A percentile compares a stretch with the other conserved stretches of the same genome.
phyloP scores from a whole-genome alignment of 208 protist species.

The Wallacemonas collosoma region DNA sequence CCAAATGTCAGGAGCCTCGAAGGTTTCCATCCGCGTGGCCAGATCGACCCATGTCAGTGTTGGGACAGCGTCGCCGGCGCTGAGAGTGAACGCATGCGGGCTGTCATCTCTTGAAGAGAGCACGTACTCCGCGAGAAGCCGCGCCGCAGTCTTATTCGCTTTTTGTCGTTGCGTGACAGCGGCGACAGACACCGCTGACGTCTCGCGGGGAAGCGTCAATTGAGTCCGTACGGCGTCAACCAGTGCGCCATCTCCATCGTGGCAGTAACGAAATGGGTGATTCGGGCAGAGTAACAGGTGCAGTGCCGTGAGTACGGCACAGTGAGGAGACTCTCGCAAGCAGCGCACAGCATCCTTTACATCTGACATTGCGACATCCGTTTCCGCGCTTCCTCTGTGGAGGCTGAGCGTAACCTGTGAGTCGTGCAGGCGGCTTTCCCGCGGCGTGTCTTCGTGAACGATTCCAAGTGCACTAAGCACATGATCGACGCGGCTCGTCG shows the following conservation, averaged over 20 bases:
- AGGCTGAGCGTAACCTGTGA: neutral
- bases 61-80: neutral
- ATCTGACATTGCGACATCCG: neutral
- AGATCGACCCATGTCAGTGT: neutral
- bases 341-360: neutral
- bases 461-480: slow-evolving; percentile 11
- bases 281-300: slow-evolving; percentile 34
- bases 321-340: slow-evolving; percentile 22
- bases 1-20: neutral
- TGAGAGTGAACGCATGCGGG: neutral
- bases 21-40: neutral
- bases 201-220: neutral
- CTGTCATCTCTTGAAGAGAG: neutral
- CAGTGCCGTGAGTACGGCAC: slow-evolving; percentile 32
- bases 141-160: slow-evolving; percentile 11
- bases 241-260: slow-evolving; percentile 29
- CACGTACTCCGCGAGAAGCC: slow-evolving; percentile 9
- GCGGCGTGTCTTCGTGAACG: neutral
- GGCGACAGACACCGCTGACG: neutral
- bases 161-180: too few species aligned
- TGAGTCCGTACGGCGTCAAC: slow-evolving; percentile 14
- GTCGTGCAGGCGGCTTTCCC: neutral
- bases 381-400: neutral
- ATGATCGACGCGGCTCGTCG: slow-evolving; percentile 10
- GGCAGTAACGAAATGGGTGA: slow-evolving; percentile 22